phyloP scores from a whole-genome alignment of 2,329 filamentous ascomycete genomes.

The Apiospora rasikravindrae region DNA sequence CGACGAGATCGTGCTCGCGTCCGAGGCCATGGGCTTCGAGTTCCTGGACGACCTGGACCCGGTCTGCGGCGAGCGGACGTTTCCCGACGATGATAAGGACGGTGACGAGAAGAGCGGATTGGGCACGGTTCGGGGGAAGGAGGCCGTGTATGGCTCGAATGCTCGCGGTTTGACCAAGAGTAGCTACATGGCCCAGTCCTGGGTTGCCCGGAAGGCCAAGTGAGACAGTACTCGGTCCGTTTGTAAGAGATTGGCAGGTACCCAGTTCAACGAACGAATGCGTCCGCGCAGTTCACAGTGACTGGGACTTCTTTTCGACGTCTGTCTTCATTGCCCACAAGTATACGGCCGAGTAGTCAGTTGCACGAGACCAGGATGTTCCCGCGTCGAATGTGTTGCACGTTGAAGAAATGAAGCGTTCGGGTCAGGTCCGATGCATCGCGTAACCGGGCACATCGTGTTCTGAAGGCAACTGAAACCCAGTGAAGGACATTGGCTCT shows the following conservation, averaged over 20 bases:
- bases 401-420: not conserved
- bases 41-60: constrained; percentile 45
- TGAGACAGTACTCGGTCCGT: not conserved
- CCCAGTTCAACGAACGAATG: not conserved
- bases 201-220: constrained; percentile 46
- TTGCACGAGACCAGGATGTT: not conserved
- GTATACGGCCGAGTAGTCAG: not conserved
- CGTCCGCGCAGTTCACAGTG: not conserved
- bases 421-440: not conserved
- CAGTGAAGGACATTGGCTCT: not conserved
- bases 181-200: constrained; percentile 60
- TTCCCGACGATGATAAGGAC: constrained; percentile 30
- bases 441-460: not conserved
- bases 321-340: not conserved
- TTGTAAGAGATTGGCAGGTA: not conserved
- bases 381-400: not conserved
- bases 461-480: not conserved
- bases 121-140: constrained; percentile 48
- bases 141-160: constrained; percentile 60
- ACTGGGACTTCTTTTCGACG: not conserved
- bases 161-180: constrained; percentile 55
- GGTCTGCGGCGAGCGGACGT: constrained; percentile 47
- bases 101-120: constrained; percentile 20
- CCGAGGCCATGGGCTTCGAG: constrained; percentile 56
- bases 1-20: constrained; percentile 55